Base-by-base conservation (phyloP, 768 basidiomycete species). In the Leucocoprinus sp. region DNA sequence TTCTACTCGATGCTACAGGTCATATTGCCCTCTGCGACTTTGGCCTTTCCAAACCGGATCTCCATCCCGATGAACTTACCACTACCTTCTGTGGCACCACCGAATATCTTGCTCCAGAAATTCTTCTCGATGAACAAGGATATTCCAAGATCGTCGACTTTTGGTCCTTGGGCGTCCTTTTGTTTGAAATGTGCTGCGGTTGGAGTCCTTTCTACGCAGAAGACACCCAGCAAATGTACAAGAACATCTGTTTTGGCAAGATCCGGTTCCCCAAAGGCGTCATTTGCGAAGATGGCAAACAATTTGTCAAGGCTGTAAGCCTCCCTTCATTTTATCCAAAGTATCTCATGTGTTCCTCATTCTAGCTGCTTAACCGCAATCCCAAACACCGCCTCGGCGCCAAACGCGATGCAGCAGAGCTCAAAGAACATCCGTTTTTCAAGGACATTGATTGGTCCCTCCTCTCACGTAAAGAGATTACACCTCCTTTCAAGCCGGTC, bases 161-260 rank as follows among this genome's bases (percentile, higher is more conserved):
- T 62, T 99, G 96, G 93, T 88, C 84, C 37, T 68, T 97, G 15
- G 95, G 93, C 26, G 96, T 98, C 1, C 71, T 99, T 24, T 71
- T 99, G 18, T 99, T 98, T 60, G 96, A 99, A 67, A 99, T 99
- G 96, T 98, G 96, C 57, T 99, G 96, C 55, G 96, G 96, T 5
- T 98, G 96, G 96, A 92, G 88, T 60, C 96, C 96, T 33, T 99
- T 98, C 68, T 99, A 98, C 58, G 93, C 95, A 14, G 96, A 99
- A 58, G 96, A 99, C 60, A 96, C 92, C 3, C 95, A 99, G 62
- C 90, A 95, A 66, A 99, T 99, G 96, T 99, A 99, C 71, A 93
- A 93, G 73, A 92, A 88, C 66, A 91, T 90, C 54, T 96, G 93
- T 61, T 99, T 98, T 63, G 96, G 96, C 49, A 98, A 97, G 75